Evolutionary conservation across 129 eudicot species (phyloP).

Genomic region (Silybum marianum): DNA sequence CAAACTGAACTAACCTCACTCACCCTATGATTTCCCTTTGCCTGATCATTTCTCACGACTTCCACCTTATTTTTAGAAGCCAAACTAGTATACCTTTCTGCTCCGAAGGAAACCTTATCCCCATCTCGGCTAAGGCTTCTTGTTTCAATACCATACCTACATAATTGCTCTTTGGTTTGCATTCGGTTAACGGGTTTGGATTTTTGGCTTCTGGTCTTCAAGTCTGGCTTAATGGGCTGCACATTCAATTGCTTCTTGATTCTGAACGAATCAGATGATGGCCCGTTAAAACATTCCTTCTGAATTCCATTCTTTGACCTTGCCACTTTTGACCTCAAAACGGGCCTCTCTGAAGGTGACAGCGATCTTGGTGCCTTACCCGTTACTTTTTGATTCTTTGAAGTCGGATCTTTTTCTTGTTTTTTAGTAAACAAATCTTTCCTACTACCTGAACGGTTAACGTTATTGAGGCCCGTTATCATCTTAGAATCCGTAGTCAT

Average conservation of each 20-base stretch:
- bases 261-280: conserved; percentile 34
- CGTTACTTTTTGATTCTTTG: conserved; percentile 34
- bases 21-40: conserved; percentile 36
- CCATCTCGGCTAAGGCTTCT: conserved; percentile 36
- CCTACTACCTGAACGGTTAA: conserved; percentile 16
- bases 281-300: conserved; percentile 32
- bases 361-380: conserved; percentile 24
- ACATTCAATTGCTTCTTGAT: conserved; percentile 33
- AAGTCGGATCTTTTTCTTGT: conserved; percentile 24
- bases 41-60: conserved; percentile 41
- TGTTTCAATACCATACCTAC: conserved; percentile 32
- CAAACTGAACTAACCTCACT: conserved; percentile 10
- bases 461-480: conserved; percentile 24
- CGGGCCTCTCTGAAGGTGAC: conserved; percentile 35
- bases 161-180: conserved; percentile 38
- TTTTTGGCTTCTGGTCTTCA: conserved; percentile 34
- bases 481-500: conserved; percentile 26
- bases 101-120: conserved; percentile 52
- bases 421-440: conserved; percentile 25
- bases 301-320: conserved; percentile 36
- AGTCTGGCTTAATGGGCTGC: conserved; percentile 28
- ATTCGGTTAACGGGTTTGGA: conserved; percentile 33
- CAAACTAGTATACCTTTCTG: conserved; percentile 51
- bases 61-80: conserved; percentile 48
- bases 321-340: conserved; percentile 43